Percentiles rank a stretch among this genome's conserved stretches.
Evolutionary conservation across 768 basidiomycete genomes (phyloP).

Genomic region (Termitomyces sp.): DNA sequence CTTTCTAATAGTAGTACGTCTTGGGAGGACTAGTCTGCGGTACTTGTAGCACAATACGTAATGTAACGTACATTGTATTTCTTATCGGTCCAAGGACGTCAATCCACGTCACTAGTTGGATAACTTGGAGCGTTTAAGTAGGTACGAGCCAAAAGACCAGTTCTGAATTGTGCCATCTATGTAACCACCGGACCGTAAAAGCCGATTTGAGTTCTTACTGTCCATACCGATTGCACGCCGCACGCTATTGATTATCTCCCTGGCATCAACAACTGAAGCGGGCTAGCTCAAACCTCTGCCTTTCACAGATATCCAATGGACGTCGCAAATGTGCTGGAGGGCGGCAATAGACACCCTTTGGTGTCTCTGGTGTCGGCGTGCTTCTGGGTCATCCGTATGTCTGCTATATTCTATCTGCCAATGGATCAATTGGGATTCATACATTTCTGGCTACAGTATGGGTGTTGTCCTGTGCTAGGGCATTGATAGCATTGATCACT

Average conservation of each 20-base stretch:
- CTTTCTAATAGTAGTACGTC: conserved; percentile 41
- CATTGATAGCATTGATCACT: conserved; percentile 72
- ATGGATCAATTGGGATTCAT: conserved; percentile 5
- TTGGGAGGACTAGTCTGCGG: not conserved
- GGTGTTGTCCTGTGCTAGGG: conserved; percentile 73
- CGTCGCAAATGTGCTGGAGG: conserved; percentile 25
- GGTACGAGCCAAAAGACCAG: too few species aligned
- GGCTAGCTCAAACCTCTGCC: not conserved
- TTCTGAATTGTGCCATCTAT: too few species aligned
- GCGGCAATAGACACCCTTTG: conserved; percentile 55
- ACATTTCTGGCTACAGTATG: conserved; percentile 46
- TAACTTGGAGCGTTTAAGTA: too few species aligned
- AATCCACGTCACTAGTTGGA: not conserved
- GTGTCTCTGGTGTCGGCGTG: conserved; percentile 73
- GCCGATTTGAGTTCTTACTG: not conserved
- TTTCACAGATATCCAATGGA: conserved; percentile 24
- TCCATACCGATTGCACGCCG: not conserved
- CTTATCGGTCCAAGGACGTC: not conserved
- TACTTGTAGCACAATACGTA: not conserved
- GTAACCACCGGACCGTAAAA: not conserved
- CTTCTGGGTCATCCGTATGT: conserved; percentile 81
- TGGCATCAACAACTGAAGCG: conserved; percentile 7
- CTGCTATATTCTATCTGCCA: conserved; percentile 1
- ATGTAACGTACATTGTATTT: not conserved
- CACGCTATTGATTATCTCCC: conserved; percentile 7